These are phyloP conservation scores for Taphrina deformans DNA, from an alignment of 1,139 yeast genomes.

Conservation along the genomic window DNA sequence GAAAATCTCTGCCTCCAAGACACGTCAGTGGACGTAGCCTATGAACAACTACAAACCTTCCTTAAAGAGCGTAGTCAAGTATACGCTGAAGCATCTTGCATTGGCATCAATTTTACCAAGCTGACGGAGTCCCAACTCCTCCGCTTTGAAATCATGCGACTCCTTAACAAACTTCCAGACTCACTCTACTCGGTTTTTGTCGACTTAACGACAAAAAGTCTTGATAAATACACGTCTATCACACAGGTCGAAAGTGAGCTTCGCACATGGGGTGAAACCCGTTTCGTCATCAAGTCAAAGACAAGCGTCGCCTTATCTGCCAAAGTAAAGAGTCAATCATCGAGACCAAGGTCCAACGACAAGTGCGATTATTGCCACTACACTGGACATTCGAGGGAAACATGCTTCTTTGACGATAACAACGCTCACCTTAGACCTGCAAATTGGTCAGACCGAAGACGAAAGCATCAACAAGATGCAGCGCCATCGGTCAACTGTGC, in stretches of 20 bases:
- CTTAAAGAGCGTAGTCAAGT: not conserved
- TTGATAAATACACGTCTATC: not conserved
- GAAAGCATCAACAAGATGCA: fast-evolving
- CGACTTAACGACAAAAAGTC: not conserved
- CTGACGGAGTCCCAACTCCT: not conserved
- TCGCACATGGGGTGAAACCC: not conserved
- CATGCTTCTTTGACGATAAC: not conserved
- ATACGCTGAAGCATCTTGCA: not conserved
- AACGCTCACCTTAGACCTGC: not conserved
- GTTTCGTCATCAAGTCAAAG: not conserved
- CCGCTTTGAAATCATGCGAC: not conserved
- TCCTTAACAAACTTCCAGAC: not conserved
- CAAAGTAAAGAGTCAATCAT: not conserved
- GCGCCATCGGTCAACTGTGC: not conserved
- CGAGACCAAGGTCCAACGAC: not conserved
- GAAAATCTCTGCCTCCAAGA: not conserved
- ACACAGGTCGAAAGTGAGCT: not conserved
- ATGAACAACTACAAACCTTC: not conserved
- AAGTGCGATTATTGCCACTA: not conserved
- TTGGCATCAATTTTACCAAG: not conserved
- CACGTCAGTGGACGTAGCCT: not conserved
- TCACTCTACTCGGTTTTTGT: not conserved
- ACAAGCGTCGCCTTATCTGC: not conserved
- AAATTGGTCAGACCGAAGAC: not conserved
- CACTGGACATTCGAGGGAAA: not conserved